A percentile compares a stretch with the other conserved stretches of the same genome.
Evolutionary conservation across 345 rosid genomes (phyloP).

Genomic region (Stellera chamaejasme): DNA sequence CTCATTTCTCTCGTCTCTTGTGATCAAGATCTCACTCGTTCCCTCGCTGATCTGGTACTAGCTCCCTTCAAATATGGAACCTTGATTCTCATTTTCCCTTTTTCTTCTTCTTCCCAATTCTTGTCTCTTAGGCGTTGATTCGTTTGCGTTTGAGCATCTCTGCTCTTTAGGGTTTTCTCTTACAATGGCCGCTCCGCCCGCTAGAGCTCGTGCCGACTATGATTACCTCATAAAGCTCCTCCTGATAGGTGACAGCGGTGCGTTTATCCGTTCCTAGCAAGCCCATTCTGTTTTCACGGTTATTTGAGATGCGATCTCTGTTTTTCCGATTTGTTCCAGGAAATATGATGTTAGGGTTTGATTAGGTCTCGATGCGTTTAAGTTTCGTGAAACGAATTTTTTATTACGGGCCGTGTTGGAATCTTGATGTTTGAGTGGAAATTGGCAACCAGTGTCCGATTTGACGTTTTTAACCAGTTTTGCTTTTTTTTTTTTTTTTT

Average conservation of each 20-base stretch:
- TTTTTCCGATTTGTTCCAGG: neutral
- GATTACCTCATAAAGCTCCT: conserved; percentile 71
- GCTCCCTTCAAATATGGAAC: neutral
- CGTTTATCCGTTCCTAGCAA: conserved; percentile 7
- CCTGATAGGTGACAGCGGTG: conserved; percentile 72
- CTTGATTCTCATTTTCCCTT: neutral
- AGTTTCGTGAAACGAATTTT: neutral
- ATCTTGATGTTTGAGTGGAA: neutral
- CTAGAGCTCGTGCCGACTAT: conserved; percentile 74
- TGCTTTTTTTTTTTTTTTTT: conserved; percentile 1
- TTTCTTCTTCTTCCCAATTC: neutral
- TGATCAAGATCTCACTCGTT: conserved; percentile 22
- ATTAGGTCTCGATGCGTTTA: neutral
- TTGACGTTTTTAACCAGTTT: neutral
- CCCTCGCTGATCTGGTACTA: conserved; percentile 28
- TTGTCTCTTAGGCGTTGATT: neutral
- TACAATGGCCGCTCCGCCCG: conserved; percentile 67
- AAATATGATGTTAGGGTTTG: neutral
- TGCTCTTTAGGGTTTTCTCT: conserved; percentile 10
- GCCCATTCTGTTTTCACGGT: neutral
- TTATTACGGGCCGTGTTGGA: neutral
- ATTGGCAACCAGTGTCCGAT: neutral
- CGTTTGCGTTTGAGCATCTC: neutral
- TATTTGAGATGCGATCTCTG: conserved; percentile 6
- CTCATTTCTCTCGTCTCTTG: conserved; percentile 16